Percentiles rank a stretch among this genome's conserved stretches.
phyloP scores from a whole-genome alignment of 305 asterid genomes.

The Fraxinus ornus region DNA sequence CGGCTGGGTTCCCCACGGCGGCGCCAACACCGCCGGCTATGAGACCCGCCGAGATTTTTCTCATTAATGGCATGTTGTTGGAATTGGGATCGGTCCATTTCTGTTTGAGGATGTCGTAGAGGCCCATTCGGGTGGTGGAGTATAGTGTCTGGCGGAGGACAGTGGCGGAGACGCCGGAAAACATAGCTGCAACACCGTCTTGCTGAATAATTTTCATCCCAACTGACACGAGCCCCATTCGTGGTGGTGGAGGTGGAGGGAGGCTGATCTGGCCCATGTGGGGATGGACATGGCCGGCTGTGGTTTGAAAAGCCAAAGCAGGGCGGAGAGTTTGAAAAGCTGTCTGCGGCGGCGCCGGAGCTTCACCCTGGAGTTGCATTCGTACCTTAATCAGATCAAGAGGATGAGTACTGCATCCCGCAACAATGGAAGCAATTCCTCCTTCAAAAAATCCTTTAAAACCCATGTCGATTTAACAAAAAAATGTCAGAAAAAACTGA shows the following conservation, averaged over 20 bases:
- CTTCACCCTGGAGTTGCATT: constrained; percentile 77
- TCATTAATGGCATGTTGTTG: constrained; percentile 36
- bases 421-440: constrained; percentile 69
- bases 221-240: constrained; percentile 56
- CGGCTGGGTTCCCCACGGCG: constrained; percentile 74
- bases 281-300: constrained; percentile 17
- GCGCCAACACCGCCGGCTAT: constrained; percentile 69
- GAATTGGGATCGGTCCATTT: constrained; percentile 56
- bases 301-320: constrained; percentile 44
- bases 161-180: constrained; percentile 70
- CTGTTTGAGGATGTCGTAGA: constrained; percentile 57
- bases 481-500: background rate
- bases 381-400: constrained; percentile 68
- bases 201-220: constrained; percentile 53
- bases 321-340: constrained; percentile 50
- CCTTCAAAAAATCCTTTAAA: constrained; percentile 75
- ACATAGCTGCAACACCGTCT: constrained; percentile 56
- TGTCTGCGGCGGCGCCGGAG: constrained; percentile 21
- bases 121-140: constrained; percentile 71
- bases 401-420: constrained; percentile 75
- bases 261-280: constrained; percentile 32
- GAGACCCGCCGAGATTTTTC: constrained; percentile 53
- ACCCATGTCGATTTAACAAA: constrained; percentile 40
- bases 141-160: constrained; percentile 61
- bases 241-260: constrained; percentile 32